Evolutionary conservation across 2,329 filamentous ascomycete genomes (phyloP).

Genomic region (Thermothelomyces thermophilus): DNA sequence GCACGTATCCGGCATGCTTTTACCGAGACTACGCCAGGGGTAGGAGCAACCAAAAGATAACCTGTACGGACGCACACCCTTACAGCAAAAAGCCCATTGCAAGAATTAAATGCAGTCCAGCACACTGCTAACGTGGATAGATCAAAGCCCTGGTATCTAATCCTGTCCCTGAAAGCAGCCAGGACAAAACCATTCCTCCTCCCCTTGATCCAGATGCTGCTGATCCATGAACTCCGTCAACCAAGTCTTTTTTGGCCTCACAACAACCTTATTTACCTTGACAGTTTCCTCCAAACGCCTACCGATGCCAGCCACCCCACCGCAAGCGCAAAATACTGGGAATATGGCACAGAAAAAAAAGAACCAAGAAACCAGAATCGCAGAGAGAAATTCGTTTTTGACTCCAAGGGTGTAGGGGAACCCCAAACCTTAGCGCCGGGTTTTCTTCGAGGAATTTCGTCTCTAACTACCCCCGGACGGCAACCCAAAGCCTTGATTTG

Average conservation of each 20-base stretch:
- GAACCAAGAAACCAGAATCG: neutral
- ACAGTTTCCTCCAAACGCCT: conserved; percentile 6
- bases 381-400: neutral
- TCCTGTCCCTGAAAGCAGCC: neutral
- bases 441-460: conserved; percentile 5
- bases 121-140: neutral
- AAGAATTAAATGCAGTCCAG: neutral
- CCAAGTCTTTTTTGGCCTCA: neutral
- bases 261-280: neutral
- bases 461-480: conserved; percentile 6
- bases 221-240: neutral
- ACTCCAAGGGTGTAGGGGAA: neutral
- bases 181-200: neutral
- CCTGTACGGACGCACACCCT: too few relatives aligned
- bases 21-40: neutral
- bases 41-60: neutral
- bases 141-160: conserved; percentile 3
- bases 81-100: too few relatives aligned
- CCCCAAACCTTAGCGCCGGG: neutral
- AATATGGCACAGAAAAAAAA: neutral
- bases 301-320: neutral
- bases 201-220: neutral
- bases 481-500: conserved; percentile 25
- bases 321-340: neutral
- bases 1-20: conserved; percentile 2